These are phyloP conservation scores for Hydnomerulius pinastri DNA, from an alignment of 768 basidiomycete genomes.

Conservation along the genomic window DNA sequence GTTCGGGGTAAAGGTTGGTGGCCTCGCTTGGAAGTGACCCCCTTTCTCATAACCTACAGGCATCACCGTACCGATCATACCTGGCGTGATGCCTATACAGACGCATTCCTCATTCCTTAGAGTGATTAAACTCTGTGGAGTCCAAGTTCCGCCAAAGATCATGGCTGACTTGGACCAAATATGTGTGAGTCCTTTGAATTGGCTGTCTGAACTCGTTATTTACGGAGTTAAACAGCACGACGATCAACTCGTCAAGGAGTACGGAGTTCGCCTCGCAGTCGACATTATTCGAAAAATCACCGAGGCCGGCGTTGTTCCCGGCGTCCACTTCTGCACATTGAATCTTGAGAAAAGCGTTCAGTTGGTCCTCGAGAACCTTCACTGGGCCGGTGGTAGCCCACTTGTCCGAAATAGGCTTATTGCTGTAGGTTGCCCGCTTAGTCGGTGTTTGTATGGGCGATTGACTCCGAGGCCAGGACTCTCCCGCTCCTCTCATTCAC, in stretches of 20 bases:
- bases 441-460: not conserved
- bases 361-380: slow-evolving; percentile 75
- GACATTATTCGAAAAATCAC: slow-evolving; percentile 71
- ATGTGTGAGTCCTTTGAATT: slow-evolving; percentile 50
- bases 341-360: slow-evolving; percentile 97
- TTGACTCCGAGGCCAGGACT: slow-evolving; percentile 37
- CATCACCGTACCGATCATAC: slow-evolving; percentile 87
- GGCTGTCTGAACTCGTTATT: not conserved
- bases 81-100: slow-evolving; percentile 98
- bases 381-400: slow-evolving; percentile 61
- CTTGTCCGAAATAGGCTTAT: slow-evolving; percentile 64
- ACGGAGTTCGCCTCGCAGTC: slow-evolving; percentile 85
- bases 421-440: slow-evolving; percentile 42
- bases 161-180: slow-evolving; percentile 72
- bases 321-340: slow-evolving; percentile 93
- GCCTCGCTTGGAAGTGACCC: not conserved
- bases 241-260: slow-evolving; percentile 92
- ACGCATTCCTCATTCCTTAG: slow-evolving; percentile 93
- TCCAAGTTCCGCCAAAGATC: slow-evolving; percentile 68
- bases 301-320: slow-evolving; percentile 56
- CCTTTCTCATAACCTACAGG: slow-evolving; percentile 48
- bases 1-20: slow-evolving; percentile 69
- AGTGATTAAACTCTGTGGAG: slow-evolving; percentile 86
- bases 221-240: slow-evolving; percentile 63
- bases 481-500: slow-evolving; percentile 33